Percentiles rank a stretch among this genome's conserved stretches.
phyloP scores from a whole-genome alignment of 345 rosid species.

The Zanthoxylum bungeanum region DNA sequence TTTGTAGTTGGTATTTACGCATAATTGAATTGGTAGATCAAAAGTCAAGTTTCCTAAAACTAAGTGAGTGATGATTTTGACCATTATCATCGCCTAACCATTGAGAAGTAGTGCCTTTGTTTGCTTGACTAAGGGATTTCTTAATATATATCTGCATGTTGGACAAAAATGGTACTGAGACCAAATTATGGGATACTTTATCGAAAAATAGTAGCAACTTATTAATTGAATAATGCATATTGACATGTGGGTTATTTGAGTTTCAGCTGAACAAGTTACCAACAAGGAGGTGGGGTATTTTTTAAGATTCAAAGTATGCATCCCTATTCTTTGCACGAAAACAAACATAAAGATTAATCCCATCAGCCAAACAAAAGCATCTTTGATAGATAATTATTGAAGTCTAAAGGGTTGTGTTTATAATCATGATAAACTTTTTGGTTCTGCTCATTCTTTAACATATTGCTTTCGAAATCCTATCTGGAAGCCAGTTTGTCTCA shows the following conservation, averaged over 20 bases:
- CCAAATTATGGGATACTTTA: conserved; percentile 23
- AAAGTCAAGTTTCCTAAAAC: conserved; percentile 39
- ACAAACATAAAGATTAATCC: conserved; percentile 32
- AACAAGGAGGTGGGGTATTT: conserved; percentile 23
- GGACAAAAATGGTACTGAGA: conserved; percentile 15
- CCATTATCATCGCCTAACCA: conserved; percentile 18
- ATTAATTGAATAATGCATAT: conserved; percentile 18
- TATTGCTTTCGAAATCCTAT: conserved; percentile 21
- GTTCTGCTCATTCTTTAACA: conserved; percentile 25
- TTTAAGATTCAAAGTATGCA: conserved; percentile 43
- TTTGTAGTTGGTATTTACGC: conserved; percentile 10
- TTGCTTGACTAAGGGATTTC: conserved; percentile 14
- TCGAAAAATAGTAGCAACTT: conserved; percentile 8
- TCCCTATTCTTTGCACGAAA: conserved; percentile 34
- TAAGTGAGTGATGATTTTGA: conserved; percentile 37
- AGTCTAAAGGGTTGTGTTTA: conserved; percentile 32
- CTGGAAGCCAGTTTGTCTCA: conserved; percentile 14
- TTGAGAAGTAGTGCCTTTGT: conserved; percentile 16
- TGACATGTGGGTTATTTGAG: conserved; percentile 59
- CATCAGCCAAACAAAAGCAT: conserved; percentile 55
- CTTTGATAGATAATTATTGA: conserved; percentile 36
- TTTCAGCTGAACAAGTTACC: conserved; percentile 74
- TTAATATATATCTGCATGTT: conserved; percentile 19
- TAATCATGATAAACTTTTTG: conserved; percentile 39
- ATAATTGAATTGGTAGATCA: conserved; percentile 11